These are phyloP conservation scores for Wickerhamomyces tratensis DNA, from an alignment of 805 yeast species.

Conservation along the genomic window DNA sequence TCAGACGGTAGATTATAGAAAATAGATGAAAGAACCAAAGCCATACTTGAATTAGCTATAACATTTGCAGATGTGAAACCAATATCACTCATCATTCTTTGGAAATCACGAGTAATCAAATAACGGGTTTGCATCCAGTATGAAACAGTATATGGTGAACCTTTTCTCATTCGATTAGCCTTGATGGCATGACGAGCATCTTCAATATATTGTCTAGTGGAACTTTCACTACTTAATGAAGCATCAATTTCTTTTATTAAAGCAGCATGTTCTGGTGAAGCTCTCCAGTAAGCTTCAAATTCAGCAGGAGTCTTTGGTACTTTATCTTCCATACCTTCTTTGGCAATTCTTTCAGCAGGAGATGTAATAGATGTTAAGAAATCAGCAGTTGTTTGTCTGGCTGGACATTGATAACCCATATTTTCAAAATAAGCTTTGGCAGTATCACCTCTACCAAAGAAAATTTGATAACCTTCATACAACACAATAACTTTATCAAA, in stretches of 20 bases:
- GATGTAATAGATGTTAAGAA: conserved; percentile 46
- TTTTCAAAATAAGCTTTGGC: conserved; percentile 40
- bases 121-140: conserved; percentile 38
- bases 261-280: conserved; percentile 30
- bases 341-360: conserved; percentile 37
- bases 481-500: conserved; percentile 44
- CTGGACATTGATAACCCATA: conserved; percentile 49
- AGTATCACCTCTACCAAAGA: conserved; percentile 33
- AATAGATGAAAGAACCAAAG: conserved; percentile 41
- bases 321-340: conserved; percentile 31
- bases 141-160: conserved; percentile 37
- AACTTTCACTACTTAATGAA: conserved; percentile 1
- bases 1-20: conserved; percentile 36
- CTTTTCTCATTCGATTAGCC: conserved; percentile 29
- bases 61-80: conserved; percentile 33
- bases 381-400: conserved; percentile 52
- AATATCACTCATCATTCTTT: conserved; percentile 37
- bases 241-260: conserved; percentile 34
- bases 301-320: conserved; percentile 47
- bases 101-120: conserved; percentile 30
- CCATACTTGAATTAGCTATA: conserved; percentile 37
- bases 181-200: conserved; percentile 38
- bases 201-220: conserved; percentile 21
- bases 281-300: conserved; percentile 40
- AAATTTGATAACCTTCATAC: conserved; percentile 49